Base-by-base conservation (phyloP, 805 yeast species). In the Hanseniaspora lindneri region DNA sequence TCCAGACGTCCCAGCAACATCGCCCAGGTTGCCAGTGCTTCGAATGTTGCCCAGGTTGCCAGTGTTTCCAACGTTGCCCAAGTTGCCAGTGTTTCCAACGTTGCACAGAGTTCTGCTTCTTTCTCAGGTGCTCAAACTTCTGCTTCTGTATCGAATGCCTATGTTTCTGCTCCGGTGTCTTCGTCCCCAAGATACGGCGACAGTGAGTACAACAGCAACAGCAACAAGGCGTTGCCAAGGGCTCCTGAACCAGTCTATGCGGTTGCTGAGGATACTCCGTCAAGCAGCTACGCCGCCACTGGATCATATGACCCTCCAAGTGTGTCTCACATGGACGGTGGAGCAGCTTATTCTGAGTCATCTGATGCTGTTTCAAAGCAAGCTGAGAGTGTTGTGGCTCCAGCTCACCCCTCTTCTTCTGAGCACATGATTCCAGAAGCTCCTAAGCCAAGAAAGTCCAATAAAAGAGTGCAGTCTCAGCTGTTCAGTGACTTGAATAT, bases 371-470 rank as follows among this genome's bases (percentile, higher is more conserved):
- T 33, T 20, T 29, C 39, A 17, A 30, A 30, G n/a, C n/a, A n/a
- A n/a, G n/a, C n/a, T n/a, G n/a, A n/a, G n/a, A n/a, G n/a, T n/a
- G n/a, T n/a, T n/a, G n/a, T n/a, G n/a, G n/a, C 50, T 19, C 34
- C 34, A 16, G 44, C 25, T 20, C 41, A 20, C 7, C 40, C 17
- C 2, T 23, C 30, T 17, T 47, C 20, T 11, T 41, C 49, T 50
- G 53, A 16, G 41, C 47, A 34, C 46, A 57, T 39, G 6, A 25
- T 29, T 55, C 36, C 65, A 61, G 50, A 56, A 54, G 30, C 56
- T 53, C 49, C 56, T 54, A 42, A 39, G 27, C 57, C 56, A 35
- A 50, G 65, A 50, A 50, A 57, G 3, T 53, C 63, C 11, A 37
- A 44, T 16, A 43, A 32, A 3, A 41, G 51, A 24, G 53, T 47